phyloP scores from a whole-genome alignment of 2,329 filamentous ascomycete species.

The Fusarium transvaalense region DNA sequence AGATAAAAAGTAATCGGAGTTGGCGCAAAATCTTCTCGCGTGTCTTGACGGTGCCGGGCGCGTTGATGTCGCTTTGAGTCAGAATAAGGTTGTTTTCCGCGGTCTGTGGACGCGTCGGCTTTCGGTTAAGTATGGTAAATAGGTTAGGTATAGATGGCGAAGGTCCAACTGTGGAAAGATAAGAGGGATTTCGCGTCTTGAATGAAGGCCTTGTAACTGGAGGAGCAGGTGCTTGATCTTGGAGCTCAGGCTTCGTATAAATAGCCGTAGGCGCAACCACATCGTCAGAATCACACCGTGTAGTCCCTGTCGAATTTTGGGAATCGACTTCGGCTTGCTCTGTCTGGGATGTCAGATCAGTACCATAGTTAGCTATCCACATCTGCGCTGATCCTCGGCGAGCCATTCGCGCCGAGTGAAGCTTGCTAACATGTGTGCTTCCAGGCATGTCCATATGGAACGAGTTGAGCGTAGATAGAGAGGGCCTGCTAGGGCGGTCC shows the following conservation, averaged over 20 bases:
- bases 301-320: conserved; percentile 19
- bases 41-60: conserved; percentile 52
- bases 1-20: conserved; percentile 79
- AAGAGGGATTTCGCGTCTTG: conserved; percentile 15
- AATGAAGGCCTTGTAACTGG: conserved; percentile 12
- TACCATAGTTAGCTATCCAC: conserved; percentile 35
- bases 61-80: conserved; percentile 37
- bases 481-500: conserved; percentile 24
- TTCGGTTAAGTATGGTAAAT: conserved; percentile 42
- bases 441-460: conserved; percentile 26
- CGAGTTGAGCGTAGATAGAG: conserved; percentile 36
- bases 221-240: conserved; percentile 1
- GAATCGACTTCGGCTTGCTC: conserved; percentile 29
- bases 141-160: conserved; percentile 45
- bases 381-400: conserved; percentile 39
- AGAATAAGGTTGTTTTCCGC: conserved; percentile 30
- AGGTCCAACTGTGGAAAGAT: conserved; percentile 8
- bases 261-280: conserved; percentile 8
- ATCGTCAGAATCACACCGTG: conserved; percentile 25
- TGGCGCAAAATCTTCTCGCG: conserved; percentile 74
- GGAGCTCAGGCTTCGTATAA: conserved; percentile 10
- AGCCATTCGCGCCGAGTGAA: conserved; percentile 25
- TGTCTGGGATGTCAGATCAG: conserved; percentile 23
- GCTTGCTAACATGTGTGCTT: conserved; percentile 16
- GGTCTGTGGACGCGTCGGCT: conserved; percentile 35